Evolutionary conservation across 768 basidiomycete species (phyloP).

Genomic region (Termitomyces sp.): DNA sequence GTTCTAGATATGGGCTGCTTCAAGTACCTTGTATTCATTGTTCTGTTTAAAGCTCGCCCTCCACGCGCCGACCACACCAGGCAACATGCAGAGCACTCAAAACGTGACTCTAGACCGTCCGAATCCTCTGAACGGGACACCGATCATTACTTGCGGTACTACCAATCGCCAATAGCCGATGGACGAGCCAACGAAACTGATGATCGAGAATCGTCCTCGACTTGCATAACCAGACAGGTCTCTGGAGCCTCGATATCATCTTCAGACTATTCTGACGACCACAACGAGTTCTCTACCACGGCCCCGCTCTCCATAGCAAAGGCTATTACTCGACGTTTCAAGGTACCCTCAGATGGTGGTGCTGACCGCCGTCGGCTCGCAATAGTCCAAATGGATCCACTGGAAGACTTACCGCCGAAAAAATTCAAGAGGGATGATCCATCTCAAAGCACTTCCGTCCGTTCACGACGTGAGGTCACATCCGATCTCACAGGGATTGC

Average conservation of each 20-base stretch:
- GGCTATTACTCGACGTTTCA: constrained; percentile 37
- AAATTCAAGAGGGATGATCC: constrained; percentile 20
- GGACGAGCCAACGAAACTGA: constrained; percentile 21
- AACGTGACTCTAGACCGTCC: constrained; percentile 1
- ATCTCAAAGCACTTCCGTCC: constrained; percentile 26
- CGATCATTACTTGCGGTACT: constrained; percentile 27
- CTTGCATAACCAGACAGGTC: constrained; percentile 22
- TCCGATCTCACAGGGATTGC: constrained; percentile 47
- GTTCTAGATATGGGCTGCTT: constrained; percentile 3
- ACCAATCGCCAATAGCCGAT: constrained; percentile 49
- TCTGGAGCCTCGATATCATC: constrained; percentile 36
- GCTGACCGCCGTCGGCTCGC: constrained; percentile 63
- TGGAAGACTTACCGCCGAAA: constrained; percentile 21
- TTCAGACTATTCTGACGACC: constrained; percentile 49
- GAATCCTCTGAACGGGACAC: constrained; percentile 14
- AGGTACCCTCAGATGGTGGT: constrained; percentile 52
- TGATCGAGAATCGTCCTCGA: constrained; percentile 16
- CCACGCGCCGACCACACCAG: constrained; percentile 8
- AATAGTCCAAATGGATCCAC: constrained; percentile 55
- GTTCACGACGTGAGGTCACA: constrained; percentile 34
- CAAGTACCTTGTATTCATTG: constrained; percentile 7
- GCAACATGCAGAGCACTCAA: constrained; percentile 9
- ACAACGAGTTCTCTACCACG: constrained; percentile 14
- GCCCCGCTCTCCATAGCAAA: constrained; percentile 22
- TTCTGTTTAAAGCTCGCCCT: constrained; percentile 6